Base-by-base conservation (phyloP, 257 asterid species). In the Vinca minor region DNA sequence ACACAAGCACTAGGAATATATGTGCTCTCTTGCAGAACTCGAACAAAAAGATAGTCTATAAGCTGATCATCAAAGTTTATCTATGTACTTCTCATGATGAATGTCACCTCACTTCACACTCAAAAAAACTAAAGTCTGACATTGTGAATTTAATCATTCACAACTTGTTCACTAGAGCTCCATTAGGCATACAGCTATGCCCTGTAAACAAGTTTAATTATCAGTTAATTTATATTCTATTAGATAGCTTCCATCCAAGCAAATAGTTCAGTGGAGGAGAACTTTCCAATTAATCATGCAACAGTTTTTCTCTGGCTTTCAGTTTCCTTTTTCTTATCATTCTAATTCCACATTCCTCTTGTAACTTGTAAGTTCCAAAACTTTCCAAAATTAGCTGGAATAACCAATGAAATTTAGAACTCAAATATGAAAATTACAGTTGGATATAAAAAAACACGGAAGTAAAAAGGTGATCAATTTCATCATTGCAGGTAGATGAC, bases 401-500 rank as follows among this genome's bases (percentile, higher is more conserved):
- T 14, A 38, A 34, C 38, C 45, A 7, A 44, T 15, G 32, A 36
- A 29, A 28, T 32, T 58, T 34, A 45, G 41, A n/a, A 58, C n/a
- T 18, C n/a, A n/a, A n/a, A n/a, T n/a, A n/a, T 20, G 47, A 34
- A 44, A 55, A 56, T 42, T 45, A 56, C 38, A 12, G 53, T 48
- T n/a, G 49, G 46, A 67, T n/a, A 34, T 29, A 11, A 5, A 41
- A 44, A 46, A 65, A 39, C 49, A 35, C 17, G 39, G 31, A n/a
- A 26, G 14, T 5, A 13, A 21, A 53, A 28, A 13, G 36, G 35
- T 53, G 12, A 26, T 53, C 10, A 26, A 53, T 53, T 26, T 14
- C 11, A 26, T 53, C 29, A 18, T n/a, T 17, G 32, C 14, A 26
- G 59, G 20, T 25, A 41, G 48, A 48, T 41, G 65, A 62, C 78